Percentiles rank a stretch among this genome's conserved stretches.
These are phyloP conservation scores for Aspergillus heteromorphus DNA, from an alignment of 495 filamentous ascomycete genomes.

Conservation along the genomic window DNA sequence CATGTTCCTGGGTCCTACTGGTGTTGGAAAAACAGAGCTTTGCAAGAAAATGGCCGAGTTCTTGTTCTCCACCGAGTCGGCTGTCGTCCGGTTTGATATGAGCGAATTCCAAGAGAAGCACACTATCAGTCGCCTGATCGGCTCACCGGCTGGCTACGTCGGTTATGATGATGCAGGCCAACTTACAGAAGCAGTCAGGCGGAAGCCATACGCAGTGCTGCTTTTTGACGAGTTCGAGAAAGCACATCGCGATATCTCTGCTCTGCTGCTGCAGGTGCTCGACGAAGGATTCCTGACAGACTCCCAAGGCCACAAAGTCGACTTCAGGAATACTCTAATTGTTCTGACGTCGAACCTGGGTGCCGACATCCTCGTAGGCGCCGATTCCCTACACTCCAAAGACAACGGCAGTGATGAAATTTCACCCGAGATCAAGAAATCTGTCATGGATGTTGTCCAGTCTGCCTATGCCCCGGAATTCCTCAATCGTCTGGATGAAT, in stretches of 20 bases:
- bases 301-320: constrained; percentile 89
- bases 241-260: constrained; percentile 90
- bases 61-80: constrained; percentile 84
- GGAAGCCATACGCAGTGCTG: constrained; percentile 93
- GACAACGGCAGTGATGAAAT: constrained; percentile 60
- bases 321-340: constrained; percentile 94
- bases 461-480: constrained; percentile 83
- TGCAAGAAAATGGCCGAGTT: constrained; percentile 94
- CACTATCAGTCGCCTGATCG: constrained; percentile 88
- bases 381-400: constrained; percentile 33
- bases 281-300: constrained; percentile 97
- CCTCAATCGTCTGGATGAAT: constrained; percentile 92
- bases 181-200: constrained; percentile 87
- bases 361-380: constrained; percentile 44
- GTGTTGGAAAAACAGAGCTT: constrained; percentile 94
- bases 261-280: constrained; percentile 88
- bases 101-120: constrained; percentile 97
- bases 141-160: constrained; percentile 87
- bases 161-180: constrained; percentile 97
- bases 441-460: constrained; percentile 86
- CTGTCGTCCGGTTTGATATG: constrained; percentile 95
- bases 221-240: constrained; percentile 98
- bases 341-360: constrained; percentile 91
- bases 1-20: constrained; percentile 96
- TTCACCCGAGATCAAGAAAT: constrained; percentile 59